Evolutionary conservation across 2,329 filamentous ascomycete species (phyloP).

Genomic region (Neofusicoccum ribis): DNA sequence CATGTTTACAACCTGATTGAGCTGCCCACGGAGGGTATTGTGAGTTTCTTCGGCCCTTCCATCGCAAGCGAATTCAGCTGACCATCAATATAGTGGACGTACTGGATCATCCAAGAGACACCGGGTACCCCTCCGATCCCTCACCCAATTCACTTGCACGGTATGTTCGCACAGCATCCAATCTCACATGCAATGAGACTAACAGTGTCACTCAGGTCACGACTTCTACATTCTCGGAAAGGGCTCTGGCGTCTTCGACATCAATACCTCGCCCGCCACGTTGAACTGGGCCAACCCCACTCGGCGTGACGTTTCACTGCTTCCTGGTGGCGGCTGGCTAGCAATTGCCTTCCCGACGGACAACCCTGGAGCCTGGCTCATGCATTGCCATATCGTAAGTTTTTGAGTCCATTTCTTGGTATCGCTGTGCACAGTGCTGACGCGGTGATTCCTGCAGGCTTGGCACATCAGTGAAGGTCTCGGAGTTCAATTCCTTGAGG

Average conservation of each 20-base stretch:
- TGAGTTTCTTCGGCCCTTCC: slow-evolving; percentile 14
- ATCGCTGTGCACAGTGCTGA: slow-evolving; percentile 24
- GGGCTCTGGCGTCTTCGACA: slow-evolving; percentile 33
- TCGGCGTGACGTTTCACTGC: slow-evolving; percentile 32
- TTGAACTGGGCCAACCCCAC: slow-evolving; percentile 36
- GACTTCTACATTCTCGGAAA: slow-evolving; percentile 38
- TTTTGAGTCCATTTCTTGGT: background rate
- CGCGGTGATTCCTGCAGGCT: slow-evolving; percentile 26
- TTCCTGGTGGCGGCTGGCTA: slow-evolving; percentile 39
- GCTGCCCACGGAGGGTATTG: slow-evolving; percentile 34
- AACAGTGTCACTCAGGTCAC: background rate
- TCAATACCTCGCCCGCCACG: slow-evolving; percentile 20
- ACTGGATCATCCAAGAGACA: slow-evolving; percentile 46
- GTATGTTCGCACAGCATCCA: background rate
- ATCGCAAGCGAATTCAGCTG: background rate
- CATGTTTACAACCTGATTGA: slow-evolving; percentile 42
- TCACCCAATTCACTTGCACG: slow-evolving; percentile 31
- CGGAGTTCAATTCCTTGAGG: slow-evolving; percentile 53
- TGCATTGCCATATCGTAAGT: slow-evolving; percentile 28
- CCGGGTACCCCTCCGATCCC: slow-evolving; percentile 32
- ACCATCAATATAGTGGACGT: slow-evolving; percentile 35
- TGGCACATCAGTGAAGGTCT: slow-evolving; percentile 64
- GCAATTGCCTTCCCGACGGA: slow-evolving; percentile 52
- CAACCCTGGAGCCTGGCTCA: slow-evolving; percentile 48
- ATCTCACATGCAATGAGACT: background rate